Evolutionary conservation across 202 grass and related monocot genomes (phyloP).

Genomic region (Setaria viridis): DNA sequence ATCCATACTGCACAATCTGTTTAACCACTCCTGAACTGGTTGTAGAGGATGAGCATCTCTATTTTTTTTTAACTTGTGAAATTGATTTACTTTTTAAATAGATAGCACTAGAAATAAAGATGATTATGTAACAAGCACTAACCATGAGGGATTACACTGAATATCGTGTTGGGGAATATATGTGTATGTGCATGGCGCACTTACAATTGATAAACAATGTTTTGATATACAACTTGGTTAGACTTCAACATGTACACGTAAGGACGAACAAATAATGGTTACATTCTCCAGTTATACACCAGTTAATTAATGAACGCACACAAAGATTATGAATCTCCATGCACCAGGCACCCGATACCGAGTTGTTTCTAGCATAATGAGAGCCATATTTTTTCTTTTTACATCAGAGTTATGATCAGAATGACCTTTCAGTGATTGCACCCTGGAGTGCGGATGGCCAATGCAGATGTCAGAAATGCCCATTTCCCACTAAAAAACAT

Average conservation of each 20-base stretch:
- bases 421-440: constrained; percentile 59
- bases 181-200: constrained; percentile 34
- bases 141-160: background rate
- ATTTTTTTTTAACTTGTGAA: background rate
- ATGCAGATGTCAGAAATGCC: constrained; percentile 60
- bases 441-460: constrained; percentile 54
- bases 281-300: constrained; percentile 55
- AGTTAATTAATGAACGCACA: constrained; percentile 39
- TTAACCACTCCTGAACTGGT: background rate
- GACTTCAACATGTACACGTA: constrained; percentile 31
- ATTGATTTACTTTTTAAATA: background rate
- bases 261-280: constrained; percentile 39
- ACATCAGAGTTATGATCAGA: constrained; percentile 34
- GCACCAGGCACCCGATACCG: constrained; percentile 39
- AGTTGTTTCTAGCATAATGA: constrained; percentile 30
- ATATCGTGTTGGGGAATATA: constrained; percentile 6
- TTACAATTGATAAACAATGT: constrained; percentile 53
- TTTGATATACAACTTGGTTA: constrained; percentile 52
- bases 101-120: background rate
- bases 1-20: background rate
- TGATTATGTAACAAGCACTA: background rate
- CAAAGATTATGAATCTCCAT: constrained; percentile 32
- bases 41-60: background rate
- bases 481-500: constrained; percentile 90
- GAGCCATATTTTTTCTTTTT: constrained; percentile 29